Percentiles rank a stretch among this genome's conserved stretches.
phyloP scores from a whole-genome alignment of 192 early-diverging fungal genomes.

The Chytriomyces hyalinus region DNA sequence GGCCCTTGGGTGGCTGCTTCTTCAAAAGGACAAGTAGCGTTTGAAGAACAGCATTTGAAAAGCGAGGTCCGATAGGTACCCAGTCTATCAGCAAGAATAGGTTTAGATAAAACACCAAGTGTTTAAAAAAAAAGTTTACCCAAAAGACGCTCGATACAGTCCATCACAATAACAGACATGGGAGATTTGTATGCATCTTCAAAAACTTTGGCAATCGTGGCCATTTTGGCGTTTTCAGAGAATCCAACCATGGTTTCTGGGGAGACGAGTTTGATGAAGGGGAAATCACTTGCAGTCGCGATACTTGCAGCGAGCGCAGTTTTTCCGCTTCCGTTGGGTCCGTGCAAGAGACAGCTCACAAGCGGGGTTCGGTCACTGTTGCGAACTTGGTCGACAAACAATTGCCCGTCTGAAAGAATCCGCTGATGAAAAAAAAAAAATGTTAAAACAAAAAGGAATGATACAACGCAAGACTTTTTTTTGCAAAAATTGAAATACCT shows the following conservation, averaged over 20 bases:
- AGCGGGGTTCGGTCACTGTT: constrained; percentile 84
- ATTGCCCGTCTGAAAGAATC: constrained; percentile 58
- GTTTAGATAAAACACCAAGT: too few relatives aligned
- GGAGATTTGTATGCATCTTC: constrained; percentile 97
- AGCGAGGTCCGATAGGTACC: constrained; percentile 92
- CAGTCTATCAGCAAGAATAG: constrained; percentile 67
- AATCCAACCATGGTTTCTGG: constrained; percentile 96
- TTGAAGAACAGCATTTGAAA: constrained; percentile 92
- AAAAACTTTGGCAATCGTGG: constrained; percentile 91
- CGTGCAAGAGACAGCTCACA: constrained; percentile 87
- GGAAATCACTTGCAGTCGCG: constrained; percentile 87
- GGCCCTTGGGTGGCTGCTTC: constrained; percentile 83
- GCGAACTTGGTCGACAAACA: constrained; percentile 70
- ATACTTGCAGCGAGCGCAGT: constrained; percentile 96
- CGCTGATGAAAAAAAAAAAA: constrained; percentile 43
- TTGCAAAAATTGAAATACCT: too few relatives aligned
- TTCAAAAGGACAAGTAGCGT: constrained; percentile 92
- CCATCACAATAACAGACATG: constrained; percentile 90
- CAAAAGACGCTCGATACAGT: constrained; percentile 89
- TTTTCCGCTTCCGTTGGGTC: constrained; percentile 86
- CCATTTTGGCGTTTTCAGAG: constrained; percentile 81
- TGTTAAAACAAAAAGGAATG: constrained; percentile 48
- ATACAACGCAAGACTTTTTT: too few relatives aligned
- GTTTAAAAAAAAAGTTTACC: constrained; percentile 50
- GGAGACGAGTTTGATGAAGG: constrained; percentile 96